Conservation (phyloP, 257 asterid species). For the Craterostigma plantagineum region DNA sequence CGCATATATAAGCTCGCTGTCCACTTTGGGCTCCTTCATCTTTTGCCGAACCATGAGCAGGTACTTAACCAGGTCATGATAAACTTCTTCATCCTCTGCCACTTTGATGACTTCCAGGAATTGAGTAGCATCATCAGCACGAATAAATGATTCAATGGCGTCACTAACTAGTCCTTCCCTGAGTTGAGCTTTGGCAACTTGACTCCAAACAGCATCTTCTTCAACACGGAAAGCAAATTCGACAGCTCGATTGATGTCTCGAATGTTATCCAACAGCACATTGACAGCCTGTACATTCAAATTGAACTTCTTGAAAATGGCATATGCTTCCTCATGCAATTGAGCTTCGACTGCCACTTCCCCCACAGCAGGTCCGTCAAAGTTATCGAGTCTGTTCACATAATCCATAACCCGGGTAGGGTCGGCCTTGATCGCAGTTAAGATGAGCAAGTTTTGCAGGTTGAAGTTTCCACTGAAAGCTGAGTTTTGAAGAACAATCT, state of each 20-base stretch:
- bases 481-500: slow-evolving; percentile 94
- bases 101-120: slow-evolving; percentile 85
- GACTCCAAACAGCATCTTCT: slow-evolving; percentile 99
- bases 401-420: slow-evolving; percentile 97
- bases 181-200: slow-evolving; percentile 94
- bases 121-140: slow-evolving; percentile 87
- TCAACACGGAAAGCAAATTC: slow-evolving; percentile 98
- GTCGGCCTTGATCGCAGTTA: slow-evolving; percentile 98
- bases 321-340: slow-evolving; percentile 86
- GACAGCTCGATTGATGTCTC: slow-evolving; percentile 85
- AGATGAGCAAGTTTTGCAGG: slow-evolving; percentile 79
- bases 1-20: slow-evolving; percentile 92
- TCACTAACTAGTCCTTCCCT: slow-evolving; percentile 95
- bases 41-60: slow-evolving; percentile 97
- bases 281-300: slow-evolving; percentile 97
- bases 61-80: slow-evolving; percentile 90
- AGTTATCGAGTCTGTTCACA: slow-evolving; percentile 86
- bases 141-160: slow-evolving; percentile 93
- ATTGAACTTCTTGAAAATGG: slow-evolving; percentile 92
- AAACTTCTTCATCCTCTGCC: slow-evolving; percentile 73
- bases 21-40: slow-evolving; percentile 93
- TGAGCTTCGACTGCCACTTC: slow-evolving; percentile 96
- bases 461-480: slow-evolving; percentile 98
- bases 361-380: slow-evolving; percentile 99
- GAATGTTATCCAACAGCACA: slow-evolving; percentile 78